Conservation (phyloP, 2,329 filamentous ascomycete genomes). For the Neonectria ditissima region DNA sequence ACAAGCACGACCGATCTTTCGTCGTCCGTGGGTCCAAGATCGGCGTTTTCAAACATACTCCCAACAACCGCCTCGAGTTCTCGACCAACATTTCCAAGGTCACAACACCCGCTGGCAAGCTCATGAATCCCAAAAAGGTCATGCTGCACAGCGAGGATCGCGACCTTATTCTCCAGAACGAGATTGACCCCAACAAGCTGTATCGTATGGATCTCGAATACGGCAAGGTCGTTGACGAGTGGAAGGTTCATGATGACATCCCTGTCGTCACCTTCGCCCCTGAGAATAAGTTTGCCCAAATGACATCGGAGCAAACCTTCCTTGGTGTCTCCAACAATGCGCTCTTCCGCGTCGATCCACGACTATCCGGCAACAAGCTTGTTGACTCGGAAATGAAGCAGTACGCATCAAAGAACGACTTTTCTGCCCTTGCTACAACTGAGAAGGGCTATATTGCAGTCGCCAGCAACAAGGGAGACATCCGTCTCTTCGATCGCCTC, state of each 20-base stretch:
- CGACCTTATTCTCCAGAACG: conserved; percentile 90
- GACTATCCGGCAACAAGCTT: conserved; percentile 88
- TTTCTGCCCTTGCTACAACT: conserved; percentile 92
- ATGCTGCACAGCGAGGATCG: conserved; percentile 94
- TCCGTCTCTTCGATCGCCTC: conserved; percentile 94
- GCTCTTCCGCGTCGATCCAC: conserved; percentile 92
- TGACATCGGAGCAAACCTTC: conserved; percentile 95
- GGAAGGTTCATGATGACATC: conserved; percentile 98
- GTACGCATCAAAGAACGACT: conserved; percentile 96
- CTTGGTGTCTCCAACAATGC: conserved; percentile 93
- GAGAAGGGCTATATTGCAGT: conserved; percentile 98
- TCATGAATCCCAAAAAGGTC: conserved; percentile 95
- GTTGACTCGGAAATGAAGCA: conserved; percentile 95
- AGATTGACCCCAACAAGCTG: conserved; percentile 85
- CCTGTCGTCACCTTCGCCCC: conserved; percentile 91
- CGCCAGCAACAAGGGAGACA: conserved; percentile 96
- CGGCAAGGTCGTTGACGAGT: conserved; percentile 97
- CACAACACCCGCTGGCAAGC: conserved; percentile 84
- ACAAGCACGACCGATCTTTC: conserved; percentile 96
- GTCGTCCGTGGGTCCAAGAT: conserved; percentile 98
- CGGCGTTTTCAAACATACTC: conserved; percentile 96
- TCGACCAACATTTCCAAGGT: conserved; percentile 98
- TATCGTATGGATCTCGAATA: conserved; percentile 99
- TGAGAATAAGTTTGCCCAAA: conserved; percentile 98
- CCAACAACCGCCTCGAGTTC: conserved; percentile 93